A percentile compares a stretch with the other conserved stretches of the same genome.
Evolutionary conservation across 148 eudicot species (phyloP).

Genomic region (Fagopyrum tataricum): DNA sequence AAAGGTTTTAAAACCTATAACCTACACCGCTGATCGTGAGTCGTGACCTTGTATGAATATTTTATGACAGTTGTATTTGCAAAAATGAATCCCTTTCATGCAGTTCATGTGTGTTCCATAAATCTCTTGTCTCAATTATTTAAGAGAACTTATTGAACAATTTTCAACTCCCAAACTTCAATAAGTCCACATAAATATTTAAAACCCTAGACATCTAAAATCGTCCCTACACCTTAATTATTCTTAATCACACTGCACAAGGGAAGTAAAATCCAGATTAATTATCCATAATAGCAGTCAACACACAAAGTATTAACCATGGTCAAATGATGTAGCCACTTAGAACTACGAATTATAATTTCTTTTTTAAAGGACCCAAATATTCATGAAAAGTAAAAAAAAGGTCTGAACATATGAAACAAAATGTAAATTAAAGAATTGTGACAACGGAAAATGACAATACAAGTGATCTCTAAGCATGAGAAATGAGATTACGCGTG

Average conservation of each 20-base stretch:
- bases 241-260: background rate
- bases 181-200: no score
- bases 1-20: no score
- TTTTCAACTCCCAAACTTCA: background rate
- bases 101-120: no score
- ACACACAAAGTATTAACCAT: background rate
- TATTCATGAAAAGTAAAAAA: background rate
- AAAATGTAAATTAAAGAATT: background rate
- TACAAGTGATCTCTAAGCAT: background rate
- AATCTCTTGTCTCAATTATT: background rate
- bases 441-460: background rate
- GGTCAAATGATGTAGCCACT: background rate
- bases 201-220: background rate
- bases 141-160: no score
- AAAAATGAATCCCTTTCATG: no score
- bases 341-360: no score
- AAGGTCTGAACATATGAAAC: background rate
- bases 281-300: background rate
- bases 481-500: background rate
- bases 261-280: conserved; percentile 5
- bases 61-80: no score
- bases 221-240: background rate
- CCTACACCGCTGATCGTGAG: no score
- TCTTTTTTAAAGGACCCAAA: background rate
- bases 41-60: no score